Evolutionary conservation across 2,329 filamentous ascomycete genomes (phyloP).

Genomic region (Pezicula rhizophila): DNA sequence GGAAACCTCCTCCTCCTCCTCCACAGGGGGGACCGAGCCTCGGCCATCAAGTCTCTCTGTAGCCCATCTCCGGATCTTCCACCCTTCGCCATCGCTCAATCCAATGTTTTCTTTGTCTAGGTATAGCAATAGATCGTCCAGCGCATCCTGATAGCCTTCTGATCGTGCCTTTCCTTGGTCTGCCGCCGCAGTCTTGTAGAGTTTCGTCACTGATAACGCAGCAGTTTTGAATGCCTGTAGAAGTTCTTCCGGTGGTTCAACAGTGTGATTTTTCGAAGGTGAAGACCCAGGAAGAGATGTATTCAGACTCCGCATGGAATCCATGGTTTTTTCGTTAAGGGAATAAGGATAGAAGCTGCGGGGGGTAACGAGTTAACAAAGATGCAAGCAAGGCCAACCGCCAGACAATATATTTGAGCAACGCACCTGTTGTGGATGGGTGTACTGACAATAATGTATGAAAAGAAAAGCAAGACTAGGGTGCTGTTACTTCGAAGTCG

Average conservation of each 20-base stretch:
- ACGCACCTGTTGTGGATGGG: no score
- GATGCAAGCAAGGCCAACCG: neutral
- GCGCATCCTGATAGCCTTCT: conserved; percentile 87
- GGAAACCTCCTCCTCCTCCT: conserved; percentile 61
- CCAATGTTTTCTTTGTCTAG: conserved; percentile 78
- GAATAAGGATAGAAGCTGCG: neutral
- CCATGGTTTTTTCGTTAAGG: conserved; percentile 37
- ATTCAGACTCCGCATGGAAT: conserved; percentile 58
- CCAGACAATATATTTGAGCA: neutral
- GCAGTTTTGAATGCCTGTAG: conserved; percentile 88
- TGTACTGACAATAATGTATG: no score
- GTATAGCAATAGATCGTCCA: conserved; percentile 83
- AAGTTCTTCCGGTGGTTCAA: conserved; percentile 55
- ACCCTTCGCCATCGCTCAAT: conserved; percentile 70
- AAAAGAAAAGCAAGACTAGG: no score
- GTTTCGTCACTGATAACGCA: conserved; percentile 87
- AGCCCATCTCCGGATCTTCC: conserved; percentile 56
- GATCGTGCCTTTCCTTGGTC: conserved; percentile 69
- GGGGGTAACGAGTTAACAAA: neutral
- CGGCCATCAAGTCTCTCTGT: conserved; percentile 64
- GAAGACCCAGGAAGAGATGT: conserved; percentile 51
- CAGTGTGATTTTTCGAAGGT: conserved; percentile 34
- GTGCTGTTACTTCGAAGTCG: no score
- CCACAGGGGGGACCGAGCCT: conserved; percentile 46
- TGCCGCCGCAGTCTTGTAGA: conserved; percentile 85